Percentiles rank a stretch among this genome's conserved stretches.
These are phyloP conservation scores for Populus hybrid DNA, from an alignment of 441 rosid genomes.

Conservation along the genomic window DNA sequence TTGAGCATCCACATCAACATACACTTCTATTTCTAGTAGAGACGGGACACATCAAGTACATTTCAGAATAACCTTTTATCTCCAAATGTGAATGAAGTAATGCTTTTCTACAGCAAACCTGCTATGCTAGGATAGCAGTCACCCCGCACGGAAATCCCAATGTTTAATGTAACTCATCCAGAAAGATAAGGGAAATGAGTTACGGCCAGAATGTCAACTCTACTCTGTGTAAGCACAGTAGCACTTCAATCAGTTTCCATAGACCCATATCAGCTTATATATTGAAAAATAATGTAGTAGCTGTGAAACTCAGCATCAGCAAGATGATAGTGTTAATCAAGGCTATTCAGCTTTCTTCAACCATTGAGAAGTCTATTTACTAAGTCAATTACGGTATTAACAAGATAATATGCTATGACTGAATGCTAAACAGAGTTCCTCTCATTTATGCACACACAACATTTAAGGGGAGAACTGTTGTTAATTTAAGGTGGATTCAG, in stretches of 20 bases:
- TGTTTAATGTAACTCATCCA: not conserved
- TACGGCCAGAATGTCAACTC: not conserved
- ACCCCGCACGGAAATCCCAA: not conserved
- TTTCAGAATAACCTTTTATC: not conserved
- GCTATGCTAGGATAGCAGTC: not conserved
- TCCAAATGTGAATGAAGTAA: not conserved
- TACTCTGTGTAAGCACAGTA: not conserved
- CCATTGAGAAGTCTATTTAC: not conserved
- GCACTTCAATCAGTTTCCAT: not conserved
- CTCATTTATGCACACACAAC: not conserved
- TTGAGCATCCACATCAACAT: not conserved
- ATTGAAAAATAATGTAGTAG: not conserved
- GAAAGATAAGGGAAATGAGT: not conserved
- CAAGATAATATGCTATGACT: not conserved
- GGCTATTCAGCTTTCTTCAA: not conserved
- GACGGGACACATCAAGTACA: not conserved
- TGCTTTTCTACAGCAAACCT: not conserved
- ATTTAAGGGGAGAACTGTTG: not conserved
- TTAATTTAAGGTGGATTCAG: not conserved
- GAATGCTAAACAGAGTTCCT: not conserved
- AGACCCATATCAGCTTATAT: not conserved
- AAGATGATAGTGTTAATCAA: not conserved
- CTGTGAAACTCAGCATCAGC: not conserved
- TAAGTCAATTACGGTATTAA: not conserved
- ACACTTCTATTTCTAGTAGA: not conserved